A percentile compares a stretch with the other conserved stretches of the same genome.
Evolutionary conservation across 2,329 filamentous ascomycete species (phyloP).

Genomic region (Penicillium oxalicum): DNA sequence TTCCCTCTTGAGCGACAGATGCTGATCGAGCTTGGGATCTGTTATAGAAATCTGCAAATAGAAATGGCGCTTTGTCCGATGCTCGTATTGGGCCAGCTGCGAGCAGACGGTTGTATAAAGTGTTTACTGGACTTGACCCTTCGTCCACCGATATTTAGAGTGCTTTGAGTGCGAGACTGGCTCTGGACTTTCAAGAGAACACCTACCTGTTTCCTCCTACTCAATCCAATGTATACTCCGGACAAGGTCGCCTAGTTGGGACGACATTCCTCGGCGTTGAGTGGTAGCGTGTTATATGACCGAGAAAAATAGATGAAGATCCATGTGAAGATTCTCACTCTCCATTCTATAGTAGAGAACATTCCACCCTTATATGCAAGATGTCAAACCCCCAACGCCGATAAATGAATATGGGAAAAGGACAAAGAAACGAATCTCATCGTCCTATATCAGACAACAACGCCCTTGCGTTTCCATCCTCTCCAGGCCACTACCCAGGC

Average conservation of each 20-base stretch:
- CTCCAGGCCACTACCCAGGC: slow-evolving; percentile 77
- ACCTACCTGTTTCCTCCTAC: too few relatives aligned
- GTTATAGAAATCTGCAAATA: slow-evolving; percentile 44
- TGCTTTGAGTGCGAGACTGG: not conserved
- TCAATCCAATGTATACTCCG: too few relatives aligned
- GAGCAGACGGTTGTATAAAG: slow-evolving; percentile 44
- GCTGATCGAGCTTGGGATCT: not conserved
- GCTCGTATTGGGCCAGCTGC: slow-evolving; percentile 44
- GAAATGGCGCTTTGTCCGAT: slow-evolving; percentile 41
- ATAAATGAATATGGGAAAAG: not conserved
- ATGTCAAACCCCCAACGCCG: not conserved
- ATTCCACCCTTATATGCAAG: too few relatives aligned
- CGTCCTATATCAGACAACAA: slow-evolving; percentile 52
- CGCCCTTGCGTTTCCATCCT: slow-evolving; percentile 71
- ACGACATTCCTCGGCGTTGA: too few relatives aligned
- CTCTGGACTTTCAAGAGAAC: too few relatives aligned
- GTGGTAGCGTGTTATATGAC: too few relatives aligned
- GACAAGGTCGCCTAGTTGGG: too few relatives aligned
- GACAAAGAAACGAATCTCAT: not conserved
- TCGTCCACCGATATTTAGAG: slow-evolving; percentile 39
- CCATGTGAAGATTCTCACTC: too few relatives aligned
- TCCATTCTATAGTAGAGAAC: too few relatives aligned
- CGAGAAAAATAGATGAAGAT: too few relatives aligned
- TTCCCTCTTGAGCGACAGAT: too few relatives aligned
- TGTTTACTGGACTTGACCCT: slow-evolving; percentile 45